These are phyloP conservation scores for Geotrichum phurueaensis DNA, from an alignment of 1,139 yeast genomes.

Conservation along the genomic window DNA sequence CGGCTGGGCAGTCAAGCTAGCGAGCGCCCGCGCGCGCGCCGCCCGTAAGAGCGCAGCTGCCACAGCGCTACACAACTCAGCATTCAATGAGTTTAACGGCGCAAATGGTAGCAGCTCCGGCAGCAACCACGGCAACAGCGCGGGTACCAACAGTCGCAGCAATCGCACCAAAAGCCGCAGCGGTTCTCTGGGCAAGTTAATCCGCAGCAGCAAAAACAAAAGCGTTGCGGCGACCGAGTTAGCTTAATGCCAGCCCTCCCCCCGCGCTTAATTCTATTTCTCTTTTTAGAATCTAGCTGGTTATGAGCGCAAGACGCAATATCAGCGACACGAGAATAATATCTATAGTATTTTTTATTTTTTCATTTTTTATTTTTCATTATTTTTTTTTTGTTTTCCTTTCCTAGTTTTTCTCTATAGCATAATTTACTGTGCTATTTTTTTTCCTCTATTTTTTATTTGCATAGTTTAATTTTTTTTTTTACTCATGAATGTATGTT, in stretches of 20 bases:
- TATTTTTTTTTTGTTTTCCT: too few relatives aligned
- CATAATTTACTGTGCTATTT: not conserved
- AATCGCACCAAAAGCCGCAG: not conserved
- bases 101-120: not conserved
- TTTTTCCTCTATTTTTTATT: too few relatives aligned
- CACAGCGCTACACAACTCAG: conserved; percentile 83
- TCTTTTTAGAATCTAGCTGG: not conserved
- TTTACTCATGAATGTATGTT: too few relatives aligned
- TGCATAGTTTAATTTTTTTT: too few relatives aligned
- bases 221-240: not conserved
- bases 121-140: not conserved
- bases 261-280: not conserved
- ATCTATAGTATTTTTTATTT: not conserved
- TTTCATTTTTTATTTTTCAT: not conserved
- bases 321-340: not conserved
- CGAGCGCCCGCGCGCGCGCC: conserved; percentile 64
- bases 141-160: not conserved
- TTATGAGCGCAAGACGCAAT: not conserved
- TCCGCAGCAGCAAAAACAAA: not conserved
- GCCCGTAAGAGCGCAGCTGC: conserved; percentile 92
- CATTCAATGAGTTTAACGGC: conserved; percentile 35
- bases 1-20: conserved; percentile 78
- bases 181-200: not conserved
- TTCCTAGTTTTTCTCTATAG: too few relatives aligned
- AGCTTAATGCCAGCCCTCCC: not conserved